Evolutionary conservation across 2,329 filamentous ascomycete genomes (phyloP).

Genomic region (Aspergillus neotritici): DNA sequence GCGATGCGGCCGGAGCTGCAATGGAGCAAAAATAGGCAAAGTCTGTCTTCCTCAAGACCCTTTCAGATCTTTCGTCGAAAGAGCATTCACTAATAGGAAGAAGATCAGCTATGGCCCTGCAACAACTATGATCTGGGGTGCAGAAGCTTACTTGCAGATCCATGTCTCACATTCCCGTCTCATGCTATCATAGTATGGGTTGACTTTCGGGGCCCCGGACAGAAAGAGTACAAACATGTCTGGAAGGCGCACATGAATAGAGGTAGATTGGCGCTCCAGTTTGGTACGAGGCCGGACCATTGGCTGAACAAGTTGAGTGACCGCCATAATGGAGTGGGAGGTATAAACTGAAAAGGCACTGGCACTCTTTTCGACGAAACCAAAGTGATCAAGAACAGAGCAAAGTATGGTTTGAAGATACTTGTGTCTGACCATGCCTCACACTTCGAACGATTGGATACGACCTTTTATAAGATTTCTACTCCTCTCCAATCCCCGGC

Average conservation of each 20-base stretch:
- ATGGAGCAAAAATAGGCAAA: conserved; percentile 23
- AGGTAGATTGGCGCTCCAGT: neutral
- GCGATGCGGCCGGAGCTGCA: conserved; percentile 19
- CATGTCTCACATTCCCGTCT: conserved; percentile 21
- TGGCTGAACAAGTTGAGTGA: conserved; percentile 1
- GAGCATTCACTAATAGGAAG: conserved; percentile 9
- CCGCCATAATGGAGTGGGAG: neutral
- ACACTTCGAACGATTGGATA: too few relatives aligned
- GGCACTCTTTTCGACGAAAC: neutral
- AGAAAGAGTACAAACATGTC: conserved; percentile 28
- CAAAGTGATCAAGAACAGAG: too few relatives aligned
- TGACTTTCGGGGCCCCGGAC: conserved; percentile 17
- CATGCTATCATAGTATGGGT: conserved; percentile 19
- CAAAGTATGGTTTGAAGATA: too few relatives aligned
- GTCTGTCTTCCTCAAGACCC: conserved; percentile 14
- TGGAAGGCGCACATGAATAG: conserved; percentile 13
- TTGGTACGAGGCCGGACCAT: neutral
- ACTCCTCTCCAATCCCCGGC: too few relatives aligned
- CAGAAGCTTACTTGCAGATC: conserved; percentile 14
- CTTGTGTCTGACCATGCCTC: too few relatives aligned
- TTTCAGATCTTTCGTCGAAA: conserved; percentile 7
- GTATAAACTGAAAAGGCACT: neutral
- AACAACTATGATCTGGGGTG: neutral
- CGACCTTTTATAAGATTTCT: too few relatives aligned
- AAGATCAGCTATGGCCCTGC: neutral